Conservation (phyloP, 768 basidiomycete genomes). For the Hericium rajendrae region DNA sequence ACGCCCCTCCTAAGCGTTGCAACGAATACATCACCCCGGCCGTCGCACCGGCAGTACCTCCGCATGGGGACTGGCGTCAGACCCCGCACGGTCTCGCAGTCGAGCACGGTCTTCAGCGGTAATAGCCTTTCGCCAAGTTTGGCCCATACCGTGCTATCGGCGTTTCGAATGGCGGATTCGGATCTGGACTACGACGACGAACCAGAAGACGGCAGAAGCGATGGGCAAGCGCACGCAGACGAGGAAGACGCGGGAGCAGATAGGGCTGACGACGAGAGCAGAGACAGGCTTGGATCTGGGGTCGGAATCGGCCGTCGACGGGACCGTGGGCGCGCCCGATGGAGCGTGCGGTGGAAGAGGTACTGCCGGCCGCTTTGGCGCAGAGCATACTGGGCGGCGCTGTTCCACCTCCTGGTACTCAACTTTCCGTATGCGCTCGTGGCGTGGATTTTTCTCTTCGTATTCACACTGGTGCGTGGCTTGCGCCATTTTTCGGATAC, state of each 20-base stretch:
- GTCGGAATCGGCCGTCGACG: slow-evolving; percentile 5
- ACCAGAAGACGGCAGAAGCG: slow-evolving; percentile 14
- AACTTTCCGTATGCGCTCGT: slow-evolving; percentile 73
- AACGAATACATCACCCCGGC: neutral
- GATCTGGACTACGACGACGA: slow-evolving; percentile 29
- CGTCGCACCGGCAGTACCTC: slow-evolving; percentile 16
- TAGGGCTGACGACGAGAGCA: neutral
- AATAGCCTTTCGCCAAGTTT: slow-evolving; percentile 52
- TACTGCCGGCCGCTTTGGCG: slow-evolving; percentile 59
- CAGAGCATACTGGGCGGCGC: slow-evolving; percentile 50
- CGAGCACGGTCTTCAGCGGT: slow-evolving; percentile 38
- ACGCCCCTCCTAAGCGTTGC: slow-evolving; percentile 35
- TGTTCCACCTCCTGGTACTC: slow-evolving; percentile 60
- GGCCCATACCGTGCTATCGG: slow-evolving; percentile 57
- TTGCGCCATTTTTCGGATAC: neutral
- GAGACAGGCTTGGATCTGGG: slow-evolving; percentile 4
- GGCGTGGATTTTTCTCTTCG: slow-evolving; percentile 76
- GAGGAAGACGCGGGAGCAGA: neutral
- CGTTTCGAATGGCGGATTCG: slow-evolving; percentile 48
- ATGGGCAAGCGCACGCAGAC: slow-evolving; percentile 5
- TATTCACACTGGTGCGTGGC: slow-evolving; percentile 65
- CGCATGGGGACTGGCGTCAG: slow-evolving; percentile 20
- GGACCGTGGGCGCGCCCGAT: neutral
- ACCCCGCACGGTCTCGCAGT: slow-evolving; percentile 47
- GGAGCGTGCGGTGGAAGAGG: slow-evolving; percentile 30